Conservation (phyloP, 2,329 filamentous ascomycete species). For the Chrysosporium keratinophilum region DNA sequence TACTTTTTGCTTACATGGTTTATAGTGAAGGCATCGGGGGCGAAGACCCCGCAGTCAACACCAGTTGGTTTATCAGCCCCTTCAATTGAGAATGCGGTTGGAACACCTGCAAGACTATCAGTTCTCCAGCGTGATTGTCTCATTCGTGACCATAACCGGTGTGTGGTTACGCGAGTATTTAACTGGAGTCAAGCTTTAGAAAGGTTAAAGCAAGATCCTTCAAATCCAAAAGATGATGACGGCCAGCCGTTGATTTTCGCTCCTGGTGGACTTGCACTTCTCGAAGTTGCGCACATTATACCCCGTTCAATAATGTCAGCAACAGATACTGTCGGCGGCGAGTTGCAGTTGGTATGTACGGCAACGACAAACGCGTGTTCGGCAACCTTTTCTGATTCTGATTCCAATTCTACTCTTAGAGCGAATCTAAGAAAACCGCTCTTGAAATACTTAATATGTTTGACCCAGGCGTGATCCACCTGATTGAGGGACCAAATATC, state of each 20-base stretch:
- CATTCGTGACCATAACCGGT: conserved; percentile 17
- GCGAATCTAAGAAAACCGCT: conserved; percentile 25
- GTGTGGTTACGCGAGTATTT: conserved; percentile 17
- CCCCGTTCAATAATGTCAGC: conserved; percentile 16
- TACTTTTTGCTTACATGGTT: not conserved
- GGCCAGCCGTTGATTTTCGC: conserved; percentile 9
- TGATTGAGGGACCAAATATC: conserved; percentile 34
- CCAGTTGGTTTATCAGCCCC: conserved; percentile 12
- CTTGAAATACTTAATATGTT: conserved; percentile 38
- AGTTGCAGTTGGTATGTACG: conserved; percentile 9
- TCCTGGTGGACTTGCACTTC: conserved; percentile 6
- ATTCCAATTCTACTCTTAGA: not conserved
- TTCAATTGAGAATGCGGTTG: not conserved
- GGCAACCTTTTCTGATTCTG: too few relatives aligned
- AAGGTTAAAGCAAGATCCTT: conserved; percentile 11
- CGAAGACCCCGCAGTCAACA: conserved; percentile 16
- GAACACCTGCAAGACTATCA: not conserved
- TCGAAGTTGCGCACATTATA: conserved; percentile 19
- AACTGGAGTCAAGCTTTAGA: conserved; percentile 15
- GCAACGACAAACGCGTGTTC: too few relatives aligned
- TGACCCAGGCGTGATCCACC: conserved; percentile 26
- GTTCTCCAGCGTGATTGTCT: conserved; percentile 13
- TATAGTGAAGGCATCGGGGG: conserved; percentile 15
- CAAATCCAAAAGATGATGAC: conserved; percentile 17
- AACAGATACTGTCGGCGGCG: not conserved